Evolutionary conservation across 2,329 filamentous ascomycete genomes (phyloP).

Genomic region (Gaeumannomyces sp.): DNA sequence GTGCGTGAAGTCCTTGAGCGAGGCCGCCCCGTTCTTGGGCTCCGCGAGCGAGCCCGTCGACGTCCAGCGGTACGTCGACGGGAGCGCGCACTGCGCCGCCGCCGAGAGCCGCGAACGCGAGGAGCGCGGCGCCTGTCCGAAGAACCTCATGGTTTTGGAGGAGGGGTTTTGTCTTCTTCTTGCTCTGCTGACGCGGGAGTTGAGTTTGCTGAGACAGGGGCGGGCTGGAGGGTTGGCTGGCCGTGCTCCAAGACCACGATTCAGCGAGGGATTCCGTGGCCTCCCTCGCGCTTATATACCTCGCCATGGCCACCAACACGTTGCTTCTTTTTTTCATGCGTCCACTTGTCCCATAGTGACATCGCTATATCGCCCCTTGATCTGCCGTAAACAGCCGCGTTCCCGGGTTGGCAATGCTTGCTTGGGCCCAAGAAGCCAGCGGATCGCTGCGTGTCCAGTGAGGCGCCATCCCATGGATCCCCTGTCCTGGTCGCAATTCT

Average conservation of each 20-base stretch:
- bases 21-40: conserved; percentile 46
- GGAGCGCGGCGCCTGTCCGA: conserved; percentile 13
- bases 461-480: background rate
- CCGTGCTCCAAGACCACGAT: background rate
- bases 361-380: too few species aligned
- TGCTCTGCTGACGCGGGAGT: background rate
- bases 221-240: background rate
- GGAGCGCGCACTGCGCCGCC: conserved; percentile 38
- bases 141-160: conserved; percentile 5
- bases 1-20: conserved; percentile 58
- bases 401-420: background rate
- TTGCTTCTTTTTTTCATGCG: too few species aligned
- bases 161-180: too few species aligned
- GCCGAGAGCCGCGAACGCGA: conserved; percentile 17
- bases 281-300: background rate
- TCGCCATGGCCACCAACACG: background rate
- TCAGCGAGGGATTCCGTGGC: background rate
- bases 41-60: conserved; percentile 43
- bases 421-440: background rate
- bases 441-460: background rate
- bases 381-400: background rate
- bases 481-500: background rate
- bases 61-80: conserved; percentile 49
- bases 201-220: background rate
- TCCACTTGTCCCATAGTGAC: too few species aligned